A percentile compares a stretch with the other conserved stretches of the same genome.
Evolutionary conservation across 2,329 filamentous ascomycete species (phyloP).

Genomic region (Curvularia sp.): DNA sequence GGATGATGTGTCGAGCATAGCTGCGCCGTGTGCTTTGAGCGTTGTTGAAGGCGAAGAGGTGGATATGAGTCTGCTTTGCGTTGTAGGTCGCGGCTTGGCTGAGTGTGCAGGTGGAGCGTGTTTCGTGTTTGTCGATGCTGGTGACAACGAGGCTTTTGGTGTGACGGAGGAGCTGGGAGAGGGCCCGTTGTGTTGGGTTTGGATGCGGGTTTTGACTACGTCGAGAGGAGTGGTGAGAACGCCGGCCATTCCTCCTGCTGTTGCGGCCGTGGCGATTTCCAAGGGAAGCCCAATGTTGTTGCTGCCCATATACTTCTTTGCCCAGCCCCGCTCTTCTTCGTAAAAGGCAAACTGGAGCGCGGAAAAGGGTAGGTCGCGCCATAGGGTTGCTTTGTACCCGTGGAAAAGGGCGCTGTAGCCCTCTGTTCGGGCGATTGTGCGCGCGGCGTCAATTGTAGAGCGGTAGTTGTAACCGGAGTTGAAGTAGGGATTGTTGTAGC

Average conservation of each 20-base stretch:
- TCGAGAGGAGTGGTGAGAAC: conserved; percentile 95
- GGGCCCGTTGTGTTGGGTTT: conserved; percentile 79
- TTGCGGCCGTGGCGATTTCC: conserved; percentile 87
- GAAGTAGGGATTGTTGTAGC: conserved; percentile 94
- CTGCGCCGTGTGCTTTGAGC: conserved; percentile 77
- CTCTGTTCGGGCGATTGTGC: conserved; percentile 83
- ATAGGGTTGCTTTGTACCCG: conserved; percentile 96
- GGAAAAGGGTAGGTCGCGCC: conserved; percentile 92
- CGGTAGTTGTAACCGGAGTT: conserved; percentile 95
- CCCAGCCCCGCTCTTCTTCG: conserved; percentile 87
- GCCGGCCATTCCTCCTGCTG: conserved; percentile 89
- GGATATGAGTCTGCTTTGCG: conserved; percentile 74
- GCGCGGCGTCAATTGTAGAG: conserved; percentile 80
- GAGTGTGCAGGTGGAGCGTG: conserved; percentile 35
- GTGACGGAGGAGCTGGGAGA: conserved; percentile 21
- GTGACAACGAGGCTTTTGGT: conserved; percentile 26
- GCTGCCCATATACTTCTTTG: conserved; percentile 77
- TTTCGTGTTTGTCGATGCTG: conserved; percentile 40
- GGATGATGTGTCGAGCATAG: conserved; percentile 85
- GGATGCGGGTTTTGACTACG: conserved; percentile 94
- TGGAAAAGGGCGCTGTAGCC: conserved; percentile 88
- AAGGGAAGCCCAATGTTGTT: conserved; percentile 84
- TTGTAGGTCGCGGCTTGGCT: conserved; percentile 31
- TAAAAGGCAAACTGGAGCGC: conserved; percentile 98
- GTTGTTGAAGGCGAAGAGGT: conserved; percentile 89